Percentiles rank a stretch among this genome's conserved stretches.
Evolutionary conservation across 1,284 basidiomycete genomes (phyloP).

Genomic region (Boletus semigastroideus): DNA sequence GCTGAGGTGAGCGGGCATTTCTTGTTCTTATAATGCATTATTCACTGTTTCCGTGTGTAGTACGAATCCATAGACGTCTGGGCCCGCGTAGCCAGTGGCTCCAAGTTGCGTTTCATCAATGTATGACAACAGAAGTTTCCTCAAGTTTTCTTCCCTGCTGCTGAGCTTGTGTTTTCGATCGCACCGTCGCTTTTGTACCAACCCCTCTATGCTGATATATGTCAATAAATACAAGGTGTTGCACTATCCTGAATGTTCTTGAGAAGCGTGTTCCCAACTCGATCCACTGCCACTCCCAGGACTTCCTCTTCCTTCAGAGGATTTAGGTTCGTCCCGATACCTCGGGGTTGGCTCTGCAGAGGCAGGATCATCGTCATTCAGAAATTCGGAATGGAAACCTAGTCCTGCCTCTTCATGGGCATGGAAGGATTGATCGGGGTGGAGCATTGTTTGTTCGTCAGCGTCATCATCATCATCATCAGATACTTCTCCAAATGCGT

Average conservation of each 20-base stretch:
- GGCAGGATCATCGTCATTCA: conserved; percentile 62
- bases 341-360: conserved; percentile 37
- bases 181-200: conserved; percentile 2
- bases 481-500: conserved; percentile 86
- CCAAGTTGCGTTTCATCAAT: conserved; percentile 64
- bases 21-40: not conserved
- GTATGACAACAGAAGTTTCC: conserved; percentile 13
- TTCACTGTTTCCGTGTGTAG: conserved; percentile 40
- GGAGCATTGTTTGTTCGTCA: conserved; percentile 64
- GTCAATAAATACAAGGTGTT: conserved; percentile 15
- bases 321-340: conserved; percentile 63
- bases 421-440: conserved; percentile 26
- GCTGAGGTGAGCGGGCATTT: conserved; percentile 54
- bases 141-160: not conserved
- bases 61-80: conserved; percentile 82
- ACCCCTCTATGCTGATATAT: conserved; percentile 13
- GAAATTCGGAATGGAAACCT: conserved; percentile 61
- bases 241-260: conserved; percentile 25
- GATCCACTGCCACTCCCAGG: conserved; percentile 49
- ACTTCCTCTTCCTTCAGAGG: conserved; percentile 36
- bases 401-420: conserved; percentile 28
- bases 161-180: conserved; percentile 5
- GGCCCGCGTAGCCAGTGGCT: conserved; percentile 72
- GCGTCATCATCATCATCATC: conserved; percentile 76
- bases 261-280: conserved; percentile 75